Percentiles rank a stretch among this genome's conserved stretches.
Conservation (phyloP, 1,284 basidiomycete species). For the Schizopora paradoxa region DNA sequence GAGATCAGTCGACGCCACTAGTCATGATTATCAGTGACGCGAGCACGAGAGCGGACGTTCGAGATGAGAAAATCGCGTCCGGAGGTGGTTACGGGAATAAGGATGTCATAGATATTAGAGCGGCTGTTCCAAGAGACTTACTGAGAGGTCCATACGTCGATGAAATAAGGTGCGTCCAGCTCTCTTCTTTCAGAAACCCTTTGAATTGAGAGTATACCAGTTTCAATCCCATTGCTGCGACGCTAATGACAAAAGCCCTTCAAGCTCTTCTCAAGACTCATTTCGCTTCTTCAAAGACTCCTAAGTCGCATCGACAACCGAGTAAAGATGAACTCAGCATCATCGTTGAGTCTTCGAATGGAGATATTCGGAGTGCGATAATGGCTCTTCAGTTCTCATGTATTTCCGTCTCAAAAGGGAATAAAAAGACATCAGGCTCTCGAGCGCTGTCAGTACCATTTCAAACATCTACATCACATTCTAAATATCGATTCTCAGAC, state of each 20-base stretch:
- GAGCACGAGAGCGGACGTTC: constrained; percentile 65
- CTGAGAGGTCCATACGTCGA: constrained; percentile 61
- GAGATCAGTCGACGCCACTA: constrained; percentile 52
- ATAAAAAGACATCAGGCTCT: constrained; percentile 24
- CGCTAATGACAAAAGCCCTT: constrained; percentile 78
- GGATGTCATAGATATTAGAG: constrained; percentile 64
- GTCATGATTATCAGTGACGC: constrained; percentile 84
- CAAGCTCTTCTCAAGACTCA: constrained; percentile 54
- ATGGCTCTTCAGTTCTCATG: constrained; percentile 88
- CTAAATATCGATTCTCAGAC: too few species aligned
- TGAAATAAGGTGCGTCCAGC: constrained; percentile 58
- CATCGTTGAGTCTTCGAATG: constrained; percentile 75
- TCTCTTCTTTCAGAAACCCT: neutral
- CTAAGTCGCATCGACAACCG: constrained; percentile 31
- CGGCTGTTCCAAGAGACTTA: constrained; percentile 57
- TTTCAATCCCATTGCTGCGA: constrained; percentile 89
- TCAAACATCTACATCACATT: neutral
- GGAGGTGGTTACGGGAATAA: constrained; percentile 36
- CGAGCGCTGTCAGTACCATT: constrained; percentile 5
- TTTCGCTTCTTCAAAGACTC: constrained; percentile 26
- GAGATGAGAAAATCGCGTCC: constrained; percentile 45
- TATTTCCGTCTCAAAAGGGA: constrained; percentile 30
- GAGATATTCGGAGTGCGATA: constrained; percentile 89
- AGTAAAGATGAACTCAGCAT: constrained; percentile 66
- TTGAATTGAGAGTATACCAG: constrained; percentile 34